Evolutionary conservation across 2,329 filamentous ascomycete genomes (phyloP).

Genomic region (Ophiostoma populinum): DNA sequence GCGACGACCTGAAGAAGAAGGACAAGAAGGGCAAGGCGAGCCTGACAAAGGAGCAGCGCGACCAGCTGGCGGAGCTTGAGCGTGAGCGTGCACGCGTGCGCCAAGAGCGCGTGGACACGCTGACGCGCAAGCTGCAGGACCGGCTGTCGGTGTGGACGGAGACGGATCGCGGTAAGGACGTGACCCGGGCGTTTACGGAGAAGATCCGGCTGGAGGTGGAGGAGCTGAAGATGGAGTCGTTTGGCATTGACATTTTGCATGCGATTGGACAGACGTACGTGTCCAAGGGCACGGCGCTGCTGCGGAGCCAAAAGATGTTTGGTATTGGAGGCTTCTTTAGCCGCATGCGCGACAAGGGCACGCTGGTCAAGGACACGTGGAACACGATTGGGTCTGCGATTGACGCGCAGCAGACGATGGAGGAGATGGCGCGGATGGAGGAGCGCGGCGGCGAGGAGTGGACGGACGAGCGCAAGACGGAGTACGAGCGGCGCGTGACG

Average conservation of each 20-base stretch:
- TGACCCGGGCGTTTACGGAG: conserved; percentile 78
- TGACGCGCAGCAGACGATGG: conserved; percentile 94
- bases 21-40: conserved; percentile 60
- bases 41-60: conserved; percentile 78
- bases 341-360: conserved; percentile 89
- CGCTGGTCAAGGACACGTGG: conserved; percentile 95
- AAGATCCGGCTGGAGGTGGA: conserved; percentile 92
- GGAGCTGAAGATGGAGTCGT: conserved; percentile 98
- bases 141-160: conserved; percentile 92
- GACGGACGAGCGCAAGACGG: conserved; percentile 92
- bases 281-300: conserved; percentile 67
- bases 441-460: conserved; percentile 90
- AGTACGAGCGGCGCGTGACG: conserved; percentile 90
- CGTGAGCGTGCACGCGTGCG: conserved; percentile 67
- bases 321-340: conserved; percentile 92
- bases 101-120: conserved; percentile 69
- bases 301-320: conserved; percentile 93
- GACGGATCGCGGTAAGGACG: conserved; percentile 74
- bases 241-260: conserved; percentile 89
- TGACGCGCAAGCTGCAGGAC: conserved; percentile 73
- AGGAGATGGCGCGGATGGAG: conserved; percentile 95
- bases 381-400: conserved; percentile 92
- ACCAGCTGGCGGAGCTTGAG: conserved; percentile 79
- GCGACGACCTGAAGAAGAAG: conserved; percentile 33
- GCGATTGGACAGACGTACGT: conserved; percentile 86